Base-by-base conservation (phyloP, 495 filamentous ascomycete species). In the Articulospora tetracladia region DNA sequence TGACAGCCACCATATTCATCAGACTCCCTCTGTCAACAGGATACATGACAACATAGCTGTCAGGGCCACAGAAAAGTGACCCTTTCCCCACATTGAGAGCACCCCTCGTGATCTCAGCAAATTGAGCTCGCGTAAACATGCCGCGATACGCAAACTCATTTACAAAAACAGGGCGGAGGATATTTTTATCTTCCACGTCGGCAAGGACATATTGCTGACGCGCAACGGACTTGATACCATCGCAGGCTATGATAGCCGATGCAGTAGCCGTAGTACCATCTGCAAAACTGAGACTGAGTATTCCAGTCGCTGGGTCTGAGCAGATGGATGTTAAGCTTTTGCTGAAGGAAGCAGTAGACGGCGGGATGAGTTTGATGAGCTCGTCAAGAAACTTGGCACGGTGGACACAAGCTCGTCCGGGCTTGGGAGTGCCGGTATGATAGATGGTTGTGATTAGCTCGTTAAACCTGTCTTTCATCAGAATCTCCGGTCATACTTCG, bases 211-310 rank as follows among this genome's bases (percentile, higher is more conserved):
- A 44, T n/a, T 44, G 39, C 39, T 44, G 39, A 57, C 79, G 74
- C 1, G 75, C 74, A 0, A 70, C 68, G 51, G 79, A 81, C 67
- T 73, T 78, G 11, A 85, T 69, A 0, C 84, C 85, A 70, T 86
- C 84, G 0, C 80, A 79, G n/a, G 79, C 84, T 63, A 87, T 75
- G 1, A 85, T 73, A 59, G 87, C 61, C 69, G 82, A 83, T 0
- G 74, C 78, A 23, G 74, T 69, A 1, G 75, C 75, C 6, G 69
- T 67, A 6, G 51, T 57, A 6, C 69, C 71, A 58, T 74, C 72
- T 26, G 65, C 62, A 32, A 74, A 69, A 8, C 62, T 61, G 28
- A 62, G 39, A 28, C 70, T 66, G 55, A 22, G 25, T 1, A 57
- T 30, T 6, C 25, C 32, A 15, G 19, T 46, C 17, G 15, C 10